Evolutionary conservation across 306 rosid species (phyloP), one percentile per base, ranked within the genome.

Genomic region (Fragaria vesca): DNA sequence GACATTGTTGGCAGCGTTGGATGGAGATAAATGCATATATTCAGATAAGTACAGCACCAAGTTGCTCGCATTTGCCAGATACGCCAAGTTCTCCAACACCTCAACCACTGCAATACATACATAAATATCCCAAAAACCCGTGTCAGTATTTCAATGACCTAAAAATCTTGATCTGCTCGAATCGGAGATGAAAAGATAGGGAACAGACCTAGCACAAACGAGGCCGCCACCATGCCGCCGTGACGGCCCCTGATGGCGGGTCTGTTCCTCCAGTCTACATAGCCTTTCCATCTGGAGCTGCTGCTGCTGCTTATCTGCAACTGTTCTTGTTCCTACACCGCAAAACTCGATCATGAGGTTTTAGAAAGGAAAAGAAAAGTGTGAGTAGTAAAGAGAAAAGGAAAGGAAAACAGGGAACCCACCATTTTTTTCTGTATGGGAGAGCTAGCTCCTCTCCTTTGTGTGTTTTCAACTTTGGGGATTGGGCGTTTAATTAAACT

Each of bases 201-300:
- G 66, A 87, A 12, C 91, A 46, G 12, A 95, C 98, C 97, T 52
- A 95, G 75, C 50, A 93, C 97, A 45, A 91, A 93, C 63, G 90
- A 89, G 60, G 97, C 97, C 0, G 97, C 97, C 15, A 88, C 68
- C 93, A 91, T 91, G 89, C 99, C 99, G 7, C 99, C 97, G 79
- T 95, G 99, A 84, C 86, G 90, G 52, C 74, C 84, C 83, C 78
- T 89, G 73, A 81, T 58, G 26, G 97, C 97, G 20, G 97, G 93
- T 16, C 76, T 87, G 79, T 81, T 93, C 57, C 85, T 93, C 99
- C 97, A 95, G 28, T 93, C 90, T 1, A 88, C 94, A 84, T 93
- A 95, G 8, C 97, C 97, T 84, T 91, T 91, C 97, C 96, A 93
- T 68, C 72, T 68, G 72, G 24, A 65, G 69, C 69, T 61, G 67